Percentiles rank a stretch among this genome's conserved stretches.
Evolutionary conservation across 805 yeast species (phyloP).

Genomic region (Starmerella apis): DNA sequence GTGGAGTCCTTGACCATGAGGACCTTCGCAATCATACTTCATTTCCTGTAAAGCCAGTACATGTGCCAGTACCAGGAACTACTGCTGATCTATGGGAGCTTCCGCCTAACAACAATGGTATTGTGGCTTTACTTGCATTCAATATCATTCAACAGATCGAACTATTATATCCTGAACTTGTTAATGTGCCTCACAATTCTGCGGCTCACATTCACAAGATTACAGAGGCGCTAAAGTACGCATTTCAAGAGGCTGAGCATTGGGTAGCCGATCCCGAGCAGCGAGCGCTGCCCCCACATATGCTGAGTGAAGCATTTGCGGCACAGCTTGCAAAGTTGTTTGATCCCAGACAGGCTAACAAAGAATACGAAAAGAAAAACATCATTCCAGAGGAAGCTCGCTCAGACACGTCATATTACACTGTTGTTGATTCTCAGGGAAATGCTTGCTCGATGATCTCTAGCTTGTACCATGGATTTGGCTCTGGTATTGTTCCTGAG

Average conservation of each 20-base stretch:
- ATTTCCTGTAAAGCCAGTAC: slow-evolving; percentile 55
- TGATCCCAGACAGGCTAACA: slow-evolving; percentile 34
- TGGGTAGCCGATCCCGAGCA: slow-evolving; percentile 51
- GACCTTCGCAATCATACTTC: slow-evolving; percentile 53
- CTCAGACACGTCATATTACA: slow-evolving; percentile 63
- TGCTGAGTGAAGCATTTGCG: slow-evolving; percentile 44
- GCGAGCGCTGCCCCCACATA: slow-evolving; percentile 29
- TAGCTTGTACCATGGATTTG: slow-evolving; percentile 60
- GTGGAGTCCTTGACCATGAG: slow-evolving; percentile 46
- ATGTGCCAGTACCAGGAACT: slow-evolving; percentile 34
- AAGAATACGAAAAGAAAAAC: slow-evolving; percentile 37
- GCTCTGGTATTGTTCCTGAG: slow-evolving; percentile 55
- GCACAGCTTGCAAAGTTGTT: slow-evolving; percentile 42
- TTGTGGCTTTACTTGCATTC: slow-evolving; percentile 60
- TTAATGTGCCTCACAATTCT: slow-evolving; percentile 46
- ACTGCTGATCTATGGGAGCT: slow-evolving; percentile 62
- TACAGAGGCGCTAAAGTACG: slow-evolving; percentile 61
- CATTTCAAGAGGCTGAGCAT: slow-evolving; percentile 66
- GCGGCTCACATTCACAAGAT: slow-evolving; percentile 57
- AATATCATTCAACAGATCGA: slow-evolving; percentile 55
- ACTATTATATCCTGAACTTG: slow-evolving; percentile 37
- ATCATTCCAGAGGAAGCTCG: slow-evolving; percentile 36
- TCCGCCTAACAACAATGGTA: slow-evolving; percentile 77
- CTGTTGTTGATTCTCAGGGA: slow-evolving; percentile 57
- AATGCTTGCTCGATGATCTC: slow-evolving; percentile 74